Base-by-base conservation (phyloP, 176 grass and related monocot genomes). In the Aegilops longissima region DNA sequence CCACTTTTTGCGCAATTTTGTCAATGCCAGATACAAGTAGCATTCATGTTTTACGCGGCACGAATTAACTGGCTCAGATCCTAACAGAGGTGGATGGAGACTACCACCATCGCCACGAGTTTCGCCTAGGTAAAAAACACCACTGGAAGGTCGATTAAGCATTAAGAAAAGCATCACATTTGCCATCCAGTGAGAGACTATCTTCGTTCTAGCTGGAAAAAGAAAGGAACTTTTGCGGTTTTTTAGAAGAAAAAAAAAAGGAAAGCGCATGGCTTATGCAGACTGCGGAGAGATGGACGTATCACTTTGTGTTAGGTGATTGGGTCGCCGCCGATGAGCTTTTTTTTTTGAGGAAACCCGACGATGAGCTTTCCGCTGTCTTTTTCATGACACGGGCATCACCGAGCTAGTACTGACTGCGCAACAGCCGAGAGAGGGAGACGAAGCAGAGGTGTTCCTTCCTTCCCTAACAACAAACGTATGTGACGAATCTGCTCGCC, bases 351-450 rank as follows among this genome's bases (percentile, higher is more conserved):
- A 27, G 27, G 27, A 27, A 27, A 27, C 27, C 27, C 27, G 71
- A 39, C 71, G 47, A 21, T 78, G 39, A 79, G 81, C 38, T 79
- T 71, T 84, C 73, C 70, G 21, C 34, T 6, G 80, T 87, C 80
- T 12, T 84, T 27, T 76, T 84, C 76, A 31, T 81, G 76, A 91
- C 85, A 59, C n/a, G 66, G 17, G 63, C 81, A 20, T 80, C 85
- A 68, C 47, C 12, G n/a, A 74, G 40, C 8, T 16, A 38, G 3
- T 16, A 38, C 17, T 82, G 76, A 88, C 89, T 36, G 80, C 49
- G 23, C 81, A 91, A 84, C 85, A 81, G 39, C 85, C 27, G 27
- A 18, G 40, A 76, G 38, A 42, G 27, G 58, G 78, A 58, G 38
- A 52, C 68, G 78, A 74, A 69, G 61, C 85, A 24, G 29, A 49